phyloP scores from a whole-genome alignment of 306 rosid species.

The Delonix regia region DNA sequence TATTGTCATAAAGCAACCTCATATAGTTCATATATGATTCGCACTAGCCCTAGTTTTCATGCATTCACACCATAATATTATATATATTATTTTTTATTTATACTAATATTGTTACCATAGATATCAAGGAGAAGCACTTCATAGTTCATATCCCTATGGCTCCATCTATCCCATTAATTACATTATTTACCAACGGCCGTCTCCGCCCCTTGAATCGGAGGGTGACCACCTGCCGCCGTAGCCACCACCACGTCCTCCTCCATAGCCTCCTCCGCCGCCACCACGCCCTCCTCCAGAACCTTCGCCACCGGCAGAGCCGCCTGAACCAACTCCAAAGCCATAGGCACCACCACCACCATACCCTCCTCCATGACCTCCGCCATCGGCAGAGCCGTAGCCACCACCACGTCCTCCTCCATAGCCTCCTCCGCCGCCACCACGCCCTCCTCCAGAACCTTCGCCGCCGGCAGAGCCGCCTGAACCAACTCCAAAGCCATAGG shows the following conservation, averaged over 20 bases:
- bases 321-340: background rate
- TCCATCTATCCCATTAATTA: background rate
- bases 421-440: conserved; percentile 65
- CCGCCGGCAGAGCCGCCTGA: conserved; percentile 46
- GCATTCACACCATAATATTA: background rate
- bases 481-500: background rate
- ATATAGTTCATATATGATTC: background rate
- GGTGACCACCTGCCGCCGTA: background rate
- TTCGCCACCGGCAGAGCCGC: too few species aligned
- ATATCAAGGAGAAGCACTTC: background rate
- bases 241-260: background rate
- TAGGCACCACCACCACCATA: conserved; percentile 56
- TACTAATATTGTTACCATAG: background rate
- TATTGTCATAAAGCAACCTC: background rate
- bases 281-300: too few species aligned
- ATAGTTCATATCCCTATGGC: too few species aligned
- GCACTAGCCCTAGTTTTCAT: background rate
- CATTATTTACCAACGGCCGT: conserved; percentile 41
- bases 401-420: background rate
- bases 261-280: conserved; percentile 59
- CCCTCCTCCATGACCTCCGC: conserved; percentile 67
- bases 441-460: conserved; percentile 23
- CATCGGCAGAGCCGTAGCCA: background rate
- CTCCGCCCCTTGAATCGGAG: conserved; percentile 28
- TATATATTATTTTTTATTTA: too few species aligned